Evolutionary conservation across 805 yeast genomes (phyloP).

Genomic region (Torulaspora gathmanii): DNA sequence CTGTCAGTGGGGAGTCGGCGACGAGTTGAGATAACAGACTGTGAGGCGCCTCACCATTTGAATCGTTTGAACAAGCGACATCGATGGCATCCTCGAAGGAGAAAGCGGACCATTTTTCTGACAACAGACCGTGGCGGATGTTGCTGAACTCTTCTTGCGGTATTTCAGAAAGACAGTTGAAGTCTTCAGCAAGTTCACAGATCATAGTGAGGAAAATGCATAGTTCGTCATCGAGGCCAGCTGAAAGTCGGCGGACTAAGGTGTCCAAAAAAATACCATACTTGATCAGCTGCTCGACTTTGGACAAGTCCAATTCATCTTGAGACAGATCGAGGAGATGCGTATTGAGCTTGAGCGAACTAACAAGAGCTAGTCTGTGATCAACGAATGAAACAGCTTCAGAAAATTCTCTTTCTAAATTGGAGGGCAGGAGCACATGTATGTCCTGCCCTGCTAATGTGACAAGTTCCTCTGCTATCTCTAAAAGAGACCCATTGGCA

Average conservation of each 20-base stretch:
- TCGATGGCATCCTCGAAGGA: constrained; percentile 10
- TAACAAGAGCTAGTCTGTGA: constrained; percentile 42
- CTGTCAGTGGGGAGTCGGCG: constrained; percentile 1
- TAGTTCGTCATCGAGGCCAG: constrained; percentile 9
- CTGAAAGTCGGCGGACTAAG: constrained; percentile 16
- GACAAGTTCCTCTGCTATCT: constrained; percentile 16
- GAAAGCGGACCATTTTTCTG: constrained; percentile 10
- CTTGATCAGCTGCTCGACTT: constrained; percentile 20
- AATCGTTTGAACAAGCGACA: constrained; percentile 1
- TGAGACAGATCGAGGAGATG: constrained; percentile 23
- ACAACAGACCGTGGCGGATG: constrained; percentile 22
- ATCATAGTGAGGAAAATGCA: constrained; percentile 33
- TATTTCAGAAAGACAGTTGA: constrained; percentile 30
- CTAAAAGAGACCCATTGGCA: constrained; percentile 1
- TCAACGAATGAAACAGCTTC: constrained; percentile 35
- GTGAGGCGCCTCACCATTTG: neutral
- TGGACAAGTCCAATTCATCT: constrained; percentile 7
- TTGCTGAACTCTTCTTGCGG: constrained; percentile 21
- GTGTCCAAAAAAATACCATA: constrained; percentile 28
- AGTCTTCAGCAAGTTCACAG: constrained; percentile 39
- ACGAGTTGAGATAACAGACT: neutral
- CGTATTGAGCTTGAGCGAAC: constrained; percentile 43
- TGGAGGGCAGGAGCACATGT: constrained; percentile 16
- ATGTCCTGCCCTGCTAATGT: constrained; percentile 10
- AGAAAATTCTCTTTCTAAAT: constrained; percentile 18